Conservation (phyloP, 805 yeast species). For the Candida hungchunana region DNA sequence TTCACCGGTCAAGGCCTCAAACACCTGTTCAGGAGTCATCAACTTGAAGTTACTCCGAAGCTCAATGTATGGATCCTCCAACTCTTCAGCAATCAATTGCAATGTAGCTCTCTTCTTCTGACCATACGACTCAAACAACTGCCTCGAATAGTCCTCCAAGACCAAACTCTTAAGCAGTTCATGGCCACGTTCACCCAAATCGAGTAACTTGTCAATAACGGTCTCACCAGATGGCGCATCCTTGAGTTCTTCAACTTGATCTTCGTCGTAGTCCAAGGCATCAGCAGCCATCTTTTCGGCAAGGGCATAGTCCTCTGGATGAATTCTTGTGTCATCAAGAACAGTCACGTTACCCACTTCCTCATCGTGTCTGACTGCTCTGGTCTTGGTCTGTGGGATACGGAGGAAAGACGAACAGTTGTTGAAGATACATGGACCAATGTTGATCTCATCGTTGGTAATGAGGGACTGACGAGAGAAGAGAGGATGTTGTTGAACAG, state of each 20-base stretch:
- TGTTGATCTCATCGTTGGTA: constrained; percentile 56
- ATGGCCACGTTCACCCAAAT: constrained; percentile 54
- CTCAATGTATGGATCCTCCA: constrained; percentile 85
- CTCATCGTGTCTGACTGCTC: constrained; percentile 28
- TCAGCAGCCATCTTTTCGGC: constrained; percentile 98
- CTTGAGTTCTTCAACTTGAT: constrained; percentile 76
- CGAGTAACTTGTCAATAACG: constrained; percentile 54
- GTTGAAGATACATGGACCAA: constrained; percentile 78
- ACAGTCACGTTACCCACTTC: constrained; percentile 64
- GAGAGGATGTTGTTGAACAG: constrained; percentile 57
- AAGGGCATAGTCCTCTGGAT: constrained; percentile 94
- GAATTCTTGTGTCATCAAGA: constrained; percentile 92
- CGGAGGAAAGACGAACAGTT: constrained; percentile 89
- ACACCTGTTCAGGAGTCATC: constrained; percentile 66
- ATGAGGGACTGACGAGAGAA: constrained; percentile 85
- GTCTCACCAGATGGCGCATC: constrained; percentile 71
- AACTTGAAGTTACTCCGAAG: constrained; percentile 67
- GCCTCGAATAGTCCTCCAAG: constrained; percentile 88
- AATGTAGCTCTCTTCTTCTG: constrained; percentile 74
- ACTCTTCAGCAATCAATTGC: constrained; percentile 80
- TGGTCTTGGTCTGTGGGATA: constrained; percentile 54
- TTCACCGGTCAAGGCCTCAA: constrained; percentile 89
- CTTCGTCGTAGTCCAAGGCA: constrained; percentile 94
- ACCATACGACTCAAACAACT: constrained; percentile 68
- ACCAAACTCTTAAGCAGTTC: constrained; percentile 80